Conservation (phyloP, 305 asterid genomes). For the Rubia tinctorum region DNA sequence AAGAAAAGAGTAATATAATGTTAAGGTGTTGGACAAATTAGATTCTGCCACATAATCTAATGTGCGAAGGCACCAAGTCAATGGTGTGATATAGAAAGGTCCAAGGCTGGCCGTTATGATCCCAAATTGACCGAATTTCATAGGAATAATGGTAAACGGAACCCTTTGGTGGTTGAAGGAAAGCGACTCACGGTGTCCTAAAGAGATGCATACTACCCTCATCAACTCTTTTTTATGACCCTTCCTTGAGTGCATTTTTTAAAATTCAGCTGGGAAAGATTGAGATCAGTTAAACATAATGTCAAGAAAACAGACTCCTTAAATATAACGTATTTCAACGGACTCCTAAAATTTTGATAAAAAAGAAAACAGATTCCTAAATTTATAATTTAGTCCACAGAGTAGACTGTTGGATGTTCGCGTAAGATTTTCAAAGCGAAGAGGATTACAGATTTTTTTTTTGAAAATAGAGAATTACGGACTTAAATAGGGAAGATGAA, state of each 20-base stretch:
- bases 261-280: not conserved
- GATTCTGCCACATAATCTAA: too few species aligned
- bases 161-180: conserved; percentile 7
- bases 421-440: not conserved
- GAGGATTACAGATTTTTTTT: too few species aligned
- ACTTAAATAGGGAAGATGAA: too few species aligned
- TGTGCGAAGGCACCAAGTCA: conserved; percentile 6
- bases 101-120: not conserved
- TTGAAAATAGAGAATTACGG: too few species aligned
- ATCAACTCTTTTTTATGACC: not conserved
- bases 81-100: not conserved
- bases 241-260: not conserved
- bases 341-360: too few species aligned
- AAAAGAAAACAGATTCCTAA: too few species aligned
- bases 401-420: not conserved
- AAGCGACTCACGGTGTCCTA: not conserved
- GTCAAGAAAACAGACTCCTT: too few species aligned
- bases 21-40: too few species aligned
- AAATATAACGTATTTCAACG: too few species aligned
- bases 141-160: not conserved
- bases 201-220: conserved; percentile 4
- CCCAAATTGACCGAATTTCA: not conserved
- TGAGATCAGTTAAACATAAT: too few species aligned
- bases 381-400: not conserved
- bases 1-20: too few species aligned